Evolutionary conservation across 805 yeast species (phyloP).

Genomic region (Yarrowia osloensis): DNA sequence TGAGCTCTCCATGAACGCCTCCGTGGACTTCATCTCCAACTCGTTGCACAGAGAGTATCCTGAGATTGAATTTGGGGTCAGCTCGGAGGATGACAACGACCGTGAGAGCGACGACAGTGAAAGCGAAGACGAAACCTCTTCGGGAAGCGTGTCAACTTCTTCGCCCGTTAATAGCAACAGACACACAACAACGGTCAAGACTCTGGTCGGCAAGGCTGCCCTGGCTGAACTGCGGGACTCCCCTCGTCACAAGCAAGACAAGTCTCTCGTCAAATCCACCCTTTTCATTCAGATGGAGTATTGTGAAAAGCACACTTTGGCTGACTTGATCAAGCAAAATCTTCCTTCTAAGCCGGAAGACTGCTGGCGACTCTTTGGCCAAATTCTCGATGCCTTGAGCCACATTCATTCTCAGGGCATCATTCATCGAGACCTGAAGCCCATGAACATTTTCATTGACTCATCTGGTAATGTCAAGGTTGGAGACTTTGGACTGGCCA

Average conservation of each 20-base stretch:
- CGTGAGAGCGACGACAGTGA: constrained; percentile 24
- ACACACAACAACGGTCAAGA: neutral
- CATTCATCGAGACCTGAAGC: constrained; percentile 92
- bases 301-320: constrained; percentile 89
- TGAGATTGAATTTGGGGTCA: constrained; percentile 37
- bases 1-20: constrained; percentile 34
- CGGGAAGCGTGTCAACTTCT: neutral
- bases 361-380: constrained; percentile 88
- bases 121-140: constrained; percentile 10
- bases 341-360: constrained; percentile 70
- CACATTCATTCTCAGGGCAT: constrained; percentile 93
- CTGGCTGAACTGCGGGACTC: constrained; percentile 20
- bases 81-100: constrained; percentile 33
- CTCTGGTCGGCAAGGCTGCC: constrained; percentile 25
- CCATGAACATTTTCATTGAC: constrained; percentile 94
- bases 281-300: constrained; percentile 97
- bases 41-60: constrained; percentile 35
- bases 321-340: constrained; percentile 78
- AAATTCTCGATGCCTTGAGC: constrained; percentile 82
- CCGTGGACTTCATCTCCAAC: constrained; percentile 39
- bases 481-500: constrained; percentile 97
- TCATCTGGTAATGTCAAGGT: constrained; percentile 84
- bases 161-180: neutral
- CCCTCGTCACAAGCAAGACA: constrained; percentile 23
- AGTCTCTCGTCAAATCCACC: constrained; percentile 55